Conservation (phyloP, 495 filamentous ascomycete species). For the Friedmanniomyces endolithicus region DNA sequence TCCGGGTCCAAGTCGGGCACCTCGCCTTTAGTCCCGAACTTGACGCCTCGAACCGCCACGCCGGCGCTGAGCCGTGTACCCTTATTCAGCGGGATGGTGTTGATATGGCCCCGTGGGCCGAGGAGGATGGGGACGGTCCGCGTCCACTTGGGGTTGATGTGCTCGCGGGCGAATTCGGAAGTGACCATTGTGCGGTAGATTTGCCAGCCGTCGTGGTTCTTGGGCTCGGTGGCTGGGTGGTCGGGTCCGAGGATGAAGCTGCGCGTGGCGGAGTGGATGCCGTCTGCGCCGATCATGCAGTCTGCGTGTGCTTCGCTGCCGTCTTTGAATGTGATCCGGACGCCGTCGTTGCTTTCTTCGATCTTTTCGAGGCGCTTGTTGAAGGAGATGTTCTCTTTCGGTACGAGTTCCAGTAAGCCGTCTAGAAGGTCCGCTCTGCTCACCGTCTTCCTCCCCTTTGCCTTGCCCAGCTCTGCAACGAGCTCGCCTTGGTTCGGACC, state of each 20-base stretch:
- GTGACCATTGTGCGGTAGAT: slow-evolving; percentile 35
- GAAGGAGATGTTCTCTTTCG: slow-evolving; percentile 13
- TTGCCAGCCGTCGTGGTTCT: slow-evolving; percentile 33
- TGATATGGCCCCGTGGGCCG: slow-evolving; percentile 11
- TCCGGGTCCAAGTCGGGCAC: slow-evolving; percentile 7
- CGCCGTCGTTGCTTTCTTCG: neutral
- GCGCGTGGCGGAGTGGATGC: slow-evolving; percentile 29
- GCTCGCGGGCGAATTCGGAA: slow-evolving; percentile 3
- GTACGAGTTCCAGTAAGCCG: slow-evolving; percentile 13
- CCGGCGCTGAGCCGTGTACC: slow-evolving; percentile 14
- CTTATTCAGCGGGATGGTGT: slow-evolving; percentile 12
- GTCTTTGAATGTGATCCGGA: slow-evolving; percentile 16
- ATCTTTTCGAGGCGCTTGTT: slow-evolving; percentile 12
- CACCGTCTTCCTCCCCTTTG: slow-evolving; percentile 13
- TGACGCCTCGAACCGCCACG: slow-evolving; percentile 11
- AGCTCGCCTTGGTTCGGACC: slow-evolving; percentile 9
- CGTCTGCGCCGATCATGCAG: slow-evolving; percentile 17
- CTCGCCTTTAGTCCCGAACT: slow-evolving; percentile 1
- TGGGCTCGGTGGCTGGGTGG: slow-evolving; percentile 30
- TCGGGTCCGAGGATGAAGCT: slow-evolving; percentile 30
- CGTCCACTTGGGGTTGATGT: slow-evolving; percentile 16
- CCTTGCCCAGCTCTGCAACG: slow-evolving; percentile 15
- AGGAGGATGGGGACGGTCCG: slow-evolving; percentile 10
- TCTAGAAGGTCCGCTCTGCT: slow-evolving; percentile 13
- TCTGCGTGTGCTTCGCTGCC: slow-evolving; percentile 8